Evolutionary conservation across 192 early-diverging fungal genomes (phyloP).

Genomic region (Podila epicladia): DNA sequence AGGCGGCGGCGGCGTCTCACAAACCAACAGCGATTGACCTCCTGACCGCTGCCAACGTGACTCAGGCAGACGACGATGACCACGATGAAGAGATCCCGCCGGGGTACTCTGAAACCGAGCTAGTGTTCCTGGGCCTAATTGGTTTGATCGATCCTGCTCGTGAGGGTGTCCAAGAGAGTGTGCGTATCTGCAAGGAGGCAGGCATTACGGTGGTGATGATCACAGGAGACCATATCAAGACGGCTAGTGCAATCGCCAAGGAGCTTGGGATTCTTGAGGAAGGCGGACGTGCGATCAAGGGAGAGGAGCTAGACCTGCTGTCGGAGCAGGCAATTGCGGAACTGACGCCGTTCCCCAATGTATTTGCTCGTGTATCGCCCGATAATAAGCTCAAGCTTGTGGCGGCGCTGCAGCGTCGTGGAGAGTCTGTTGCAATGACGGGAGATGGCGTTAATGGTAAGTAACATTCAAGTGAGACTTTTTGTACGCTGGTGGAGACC

Average conservation of each 20-base stretch:
- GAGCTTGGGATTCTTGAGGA: constrained; percentile 88
- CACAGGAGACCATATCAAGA: constrained; percentile 95
- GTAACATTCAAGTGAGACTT: neutral
- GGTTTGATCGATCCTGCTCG: constrained; percentile 95
- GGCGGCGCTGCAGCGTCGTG: constrained; percentile 83
- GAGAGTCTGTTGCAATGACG: constrained; percentile 88
- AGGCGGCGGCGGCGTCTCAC: constrained; percentile 41
- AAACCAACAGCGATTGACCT: constrained; percentile 32
- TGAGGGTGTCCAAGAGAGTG: constrained; percentile 81
- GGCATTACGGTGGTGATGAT: constrained; percentile 98
- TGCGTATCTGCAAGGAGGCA: constrained; percentile 86
- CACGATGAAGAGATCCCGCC: constrained; percentile 61
- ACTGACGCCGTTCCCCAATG: constrained; percentile 89
- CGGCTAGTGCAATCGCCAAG: constrained; percentile 92
- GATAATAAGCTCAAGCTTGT: constrained; percentile 99
- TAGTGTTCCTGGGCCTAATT: constrained; percentile 90
- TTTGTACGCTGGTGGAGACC: constrained; percentile 19
- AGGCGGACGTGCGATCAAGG: constrained; percentile 81
- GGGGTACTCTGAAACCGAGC: constrained; percentile 69
- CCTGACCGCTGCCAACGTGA: constrained; percentile 43
- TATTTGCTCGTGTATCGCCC: constrained; percentile 96
- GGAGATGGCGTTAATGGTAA: constrained; percentile 94
- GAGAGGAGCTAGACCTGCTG: constrained; percentile 88
- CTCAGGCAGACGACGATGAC: constrained; percentile 37
- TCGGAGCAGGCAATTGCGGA: constrained; percentile 88